Evolutionary conservation across 1,284 basidiomycete species (phyloP).

Genomic region (Xanthoconium separans): DNA sequence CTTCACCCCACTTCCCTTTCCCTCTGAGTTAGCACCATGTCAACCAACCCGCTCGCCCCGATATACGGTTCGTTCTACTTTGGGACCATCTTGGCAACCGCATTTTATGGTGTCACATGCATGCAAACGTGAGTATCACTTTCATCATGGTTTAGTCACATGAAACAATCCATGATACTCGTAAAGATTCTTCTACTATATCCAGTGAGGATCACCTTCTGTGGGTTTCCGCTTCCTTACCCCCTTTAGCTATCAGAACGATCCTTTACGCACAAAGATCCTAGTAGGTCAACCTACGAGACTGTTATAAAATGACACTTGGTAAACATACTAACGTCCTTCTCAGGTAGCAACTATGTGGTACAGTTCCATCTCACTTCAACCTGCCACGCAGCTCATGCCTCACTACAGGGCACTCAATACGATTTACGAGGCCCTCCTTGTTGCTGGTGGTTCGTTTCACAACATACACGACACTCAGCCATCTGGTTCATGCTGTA

Average conservation of each 20-base stretch:
- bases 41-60: not conserved
- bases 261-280: not conserved
- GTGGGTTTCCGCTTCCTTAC: not conserved
- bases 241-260: not conserved
- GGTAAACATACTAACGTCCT: not conserved
- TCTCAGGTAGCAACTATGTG: slow-evolving; percentile 1
- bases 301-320: not conserved
- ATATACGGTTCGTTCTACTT: not conserved
- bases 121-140: not conserved
- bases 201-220: not conserved
- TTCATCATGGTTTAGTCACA: not conserved
- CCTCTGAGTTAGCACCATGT: not conserved
- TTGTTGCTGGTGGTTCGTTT: not conserved
- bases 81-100: not conserved
- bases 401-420: not conserved
- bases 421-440: not conserved
- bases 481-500: not conserved
- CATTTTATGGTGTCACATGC: not conserved
- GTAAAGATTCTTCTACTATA: not conserved
- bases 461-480: not conserved
- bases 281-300: not conserved
- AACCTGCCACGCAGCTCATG: not conserved
- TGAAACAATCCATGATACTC: not conserved
- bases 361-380: not conserved
- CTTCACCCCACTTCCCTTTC: not conserved